Percentiles rank a stretch among this genome's conserved stretches.
phyloP scores from a whole-genome alignment of 306 rosid species.

The Fragaria vesca region DNA sequence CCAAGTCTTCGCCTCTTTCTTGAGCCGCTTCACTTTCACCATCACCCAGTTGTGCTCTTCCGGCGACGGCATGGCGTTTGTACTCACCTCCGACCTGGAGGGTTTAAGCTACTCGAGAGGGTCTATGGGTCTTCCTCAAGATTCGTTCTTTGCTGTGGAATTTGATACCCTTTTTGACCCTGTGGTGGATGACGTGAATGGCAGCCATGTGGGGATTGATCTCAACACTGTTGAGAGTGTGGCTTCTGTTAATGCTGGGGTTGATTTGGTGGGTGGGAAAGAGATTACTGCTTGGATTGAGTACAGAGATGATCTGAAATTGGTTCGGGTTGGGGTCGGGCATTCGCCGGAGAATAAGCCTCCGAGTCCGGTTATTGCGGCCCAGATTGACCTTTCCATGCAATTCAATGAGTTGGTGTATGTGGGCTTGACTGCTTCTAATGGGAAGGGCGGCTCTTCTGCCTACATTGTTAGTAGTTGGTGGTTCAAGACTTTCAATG shows the following conservation, averaged over 20 bases:
- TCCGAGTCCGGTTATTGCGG: constrained; percentile 48
- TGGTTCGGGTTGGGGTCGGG: constrained; percentile 61
- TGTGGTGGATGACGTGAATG: constrained; percentile 48
- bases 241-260: constrained; percentile 54
- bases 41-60: no score
- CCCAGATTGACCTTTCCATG: constrained; percentile 57
- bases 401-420: constrained; percentile 61
- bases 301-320: constrained; percentile 51
- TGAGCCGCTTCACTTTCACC: no score
- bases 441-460: constrained; percentile 55
- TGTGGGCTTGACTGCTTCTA: constrained; percentile 79
- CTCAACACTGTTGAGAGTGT: constrained; percentile 37
- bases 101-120: constrained; percentile 38
- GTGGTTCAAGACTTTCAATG: constrained; percentile 55
- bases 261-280: constrained; percentile 56
- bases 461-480: constrained; percentile 50
- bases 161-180: constrained; percentile 68
- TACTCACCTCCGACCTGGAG: constrained; percentile 42
- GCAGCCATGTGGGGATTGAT: constrained; percentile 36
- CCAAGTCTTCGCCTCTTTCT: no score
- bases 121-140: constrained; percentile 66
- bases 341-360: constrained; percentile 50
- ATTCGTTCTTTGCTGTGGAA: constrained; percentile 67
- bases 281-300: constrained; percentile 71
- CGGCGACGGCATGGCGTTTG: no score